Base-by-base conservation (phyloP, 441 rosid species). In the Populus hybrid region DNA sequence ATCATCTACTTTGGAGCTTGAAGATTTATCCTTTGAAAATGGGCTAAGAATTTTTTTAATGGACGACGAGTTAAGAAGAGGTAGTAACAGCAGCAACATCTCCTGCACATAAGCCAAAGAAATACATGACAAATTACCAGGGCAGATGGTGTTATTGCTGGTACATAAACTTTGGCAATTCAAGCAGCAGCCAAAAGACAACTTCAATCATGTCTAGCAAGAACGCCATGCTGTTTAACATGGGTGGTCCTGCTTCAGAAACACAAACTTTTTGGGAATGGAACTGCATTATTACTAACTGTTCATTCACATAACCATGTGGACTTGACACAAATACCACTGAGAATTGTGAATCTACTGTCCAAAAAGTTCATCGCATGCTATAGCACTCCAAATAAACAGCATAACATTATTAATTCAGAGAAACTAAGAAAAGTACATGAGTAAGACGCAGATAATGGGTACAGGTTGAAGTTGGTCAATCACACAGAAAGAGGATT, bases 21-120 rank as follows among this genome's bases (percentile, higher is more conserved):
- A 87, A 75, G 97, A 86, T 83, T 90, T 91, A 67, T 90, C 92
- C 85, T 91, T 95, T 63, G 98, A 88, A 80, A 92, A 92, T 75
- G 97, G 98, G 73, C 82, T 84, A 77, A 94, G 90, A 65, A 95
- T 78, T 77, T 82, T 90, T 86, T 90, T 94, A 63, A 92, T 76
- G 42, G 94, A 90, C 65, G 97, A 90, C 10, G 98, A 94, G 87
- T 94, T 95, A 77, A 95, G 98, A 88, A 94, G 94, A 75, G 99
- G 99, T 83, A 95, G 97, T 77, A 95, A 97, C 80, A 95, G 80
- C 85, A 95, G 73, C 81, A 95, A 80, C 99, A 95, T 90, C 86
- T 95, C 98, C 98, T 94, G 94, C 77, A 84, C 8, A 84, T 40
- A 26, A 75, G 66, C 16, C 65, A 78, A 71, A 30, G 4, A 6